These are phyloP conservation scores for Dryas octopetala DNA, from an alignment of 306 rosid genomes.

Conservation along the genomic window DNA sequence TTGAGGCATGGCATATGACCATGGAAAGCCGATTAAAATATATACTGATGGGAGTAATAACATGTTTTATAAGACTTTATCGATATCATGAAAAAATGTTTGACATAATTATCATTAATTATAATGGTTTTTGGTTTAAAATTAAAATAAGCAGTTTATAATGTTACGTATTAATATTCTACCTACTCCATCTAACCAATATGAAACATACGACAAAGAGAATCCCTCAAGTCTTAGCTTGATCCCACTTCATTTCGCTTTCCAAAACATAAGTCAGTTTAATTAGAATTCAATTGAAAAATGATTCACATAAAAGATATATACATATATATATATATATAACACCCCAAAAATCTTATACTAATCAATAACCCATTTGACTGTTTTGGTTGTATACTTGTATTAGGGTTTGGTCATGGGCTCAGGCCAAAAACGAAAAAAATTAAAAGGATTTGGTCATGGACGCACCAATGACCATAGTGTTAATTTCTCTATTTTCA, in stretches of 20 bases:
- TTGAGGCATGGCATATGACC: too few species aligned
- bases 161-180: too few species aligned
- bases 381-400: slow-evolving; percentile 14
- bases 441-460: slow-evolving; percentile 8
- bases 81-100: too few species aligned
- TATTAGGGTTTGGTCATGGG: slow-evolving; percentile 11
- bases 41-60: too few species aligned
- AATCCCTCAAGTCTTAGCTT: slow-evolving; percentile 28
- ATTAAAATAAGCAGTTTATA: too few species aligned
- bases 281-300: slow-evolving; percentile 27
- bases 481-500: not conserved
- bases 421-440: too few species aligned
- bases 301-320: slow-evolving; percentile 23
- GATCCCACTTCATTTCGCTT: slow-evolving; percentile 40
- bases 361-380: slow-evolving; percentile 33
- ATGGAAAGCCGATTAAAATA: too few species aligned
- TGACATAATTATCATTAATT: too few species aligned
- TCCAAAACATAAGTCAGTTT: slow-evolving; percentile 23
- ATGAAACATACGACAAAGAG: slow-evolving; percentile 12
- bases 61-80: too few species aligned
- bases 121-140: too few species aligned
- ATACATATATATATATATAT: not conserved
- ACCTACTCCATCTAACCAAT: slow-evolving; percentile 31
- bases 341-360: not conserved
- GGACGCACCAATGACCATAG: too few species aligned